A percentile compares a stretch with the other conserved stretches of the same genome.
Evolutionary conservation across 192 early-diverging fungal genomes (phyloP).

Genomic region (Funneliformis mosseae): DNA sequence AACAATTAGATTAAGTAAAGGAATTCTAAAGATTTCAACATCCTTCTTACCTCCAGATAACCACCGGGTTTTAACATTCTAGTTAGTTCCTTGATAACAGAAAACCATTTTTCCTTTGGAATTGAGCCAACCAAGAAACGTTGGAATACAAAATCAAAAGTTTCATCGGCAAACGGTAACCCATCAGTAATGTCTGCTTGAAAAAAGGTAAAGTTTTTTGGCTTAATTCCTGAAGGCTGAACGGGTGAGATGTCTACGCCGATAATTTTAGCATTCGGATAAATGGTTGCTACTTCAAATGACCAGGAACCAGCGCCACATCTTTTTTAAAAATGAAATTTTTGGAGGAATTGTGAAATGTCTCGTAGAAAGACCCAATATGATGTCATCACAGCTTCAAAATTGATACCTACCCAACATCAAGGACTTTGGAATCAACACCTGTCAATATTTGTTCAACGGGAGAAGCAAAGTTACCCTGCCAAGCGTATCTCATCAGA

Average conservation of each 20-base stretch:
- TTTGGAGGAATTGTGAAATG: no score
- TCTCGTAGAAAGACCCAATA: no score
- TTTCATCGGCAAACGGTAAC: slow-evolving; percentile 51
- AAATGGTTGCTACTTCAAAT: slow-evolving; percentile 52
- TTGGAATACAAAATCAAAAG: slow-evolving; percentile 54
- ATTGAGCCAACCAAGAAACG: slow-evolving; percentile 45
- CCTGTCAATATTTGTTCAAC: not conserved
- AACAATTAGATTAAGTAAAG: no score
- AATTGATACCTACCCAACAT: slow-evolving; percentile 11
- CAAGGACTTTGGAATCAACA: not conserved
- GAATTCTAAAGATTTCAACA: not conserved
- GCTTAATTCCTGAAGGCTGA: slow-evolving; percentile 41
- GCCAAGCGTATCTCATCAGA: not conserved
- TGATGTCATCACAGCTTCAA: not conserved
- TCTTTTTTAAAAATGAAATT: not conserved
- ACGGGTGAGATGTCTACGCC: slow-evolving; percentile 52
- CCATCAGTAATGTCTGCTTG: slow-evolving; percentile 37
- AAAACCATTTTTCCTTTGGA: slow-evolving; percentile 45
- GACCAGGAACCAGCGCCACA: slow-evolving; percentile 39
- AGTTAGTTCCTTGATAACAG: slow-evolving; percentile 47
- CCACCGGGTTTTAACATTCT: slow-evolving; percentile 58
- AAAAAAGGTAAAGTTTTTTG: slow-evolving; percentile 42
- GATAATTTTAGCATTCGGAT: slow-evolving; percentile 47
- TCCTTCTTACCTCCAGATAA: slow-evolving; percentile 44
- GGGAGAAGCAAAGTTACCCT: slow-evolving; percentile 2